Evolutionary conservation across 2,329 filamentous ascomycete genomes (phyloP).

Genomic region (Fusarium coicis): DNA sequence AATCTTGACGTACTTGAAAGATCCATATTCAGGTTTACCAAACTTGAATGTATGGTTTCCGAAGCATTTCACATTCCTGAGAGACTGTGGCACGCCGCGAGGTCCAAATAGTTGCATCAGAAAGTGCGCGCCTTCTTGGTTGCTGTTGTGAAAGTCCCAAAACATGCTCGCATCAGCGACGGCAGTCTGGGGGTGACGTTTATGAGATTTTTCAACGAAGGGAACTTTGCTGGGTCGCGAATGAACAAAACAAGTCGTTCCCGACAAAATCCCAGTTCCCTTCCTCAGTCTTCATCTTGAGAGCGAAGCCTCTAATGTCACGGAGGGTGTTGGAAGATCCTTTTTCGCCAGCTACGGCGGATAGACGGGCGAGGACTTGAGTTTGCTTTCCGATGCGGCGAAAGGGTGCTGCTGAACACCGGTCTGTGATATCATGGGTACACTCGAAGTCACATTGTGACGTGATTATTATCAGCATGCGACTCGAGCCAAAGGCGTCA

Average conservation of each 20-base stretch:
- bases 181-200: background rate
- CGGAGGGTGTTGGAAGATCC: background rate
- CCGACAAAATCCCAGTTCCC: conserved; percentile 14
- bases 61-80: background rate
- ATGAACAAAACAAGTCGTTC: conserved; percentile 15
- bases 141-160: conserved; percentile 11
- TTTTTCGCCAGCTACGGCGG: background rate
- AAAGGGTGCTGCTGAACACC: conserved; percentile 4
- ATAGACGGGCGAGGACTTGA: background rate
- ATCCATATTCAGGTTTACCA: conserved; percentile 5
- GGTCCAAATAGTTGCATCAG: background rate
- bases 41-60: conserved; percentile 8
- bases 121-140: conserved; percentile 6
- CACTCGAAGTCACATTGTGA: conserved; percentile 4
- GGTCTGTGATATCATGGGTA: conserved; percentile 6
- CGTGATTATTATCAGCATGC: background rate
- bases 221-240: conserved; percentile 5
- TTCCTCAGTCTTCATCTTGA: conserved; percentile 14
- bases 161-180: conserved; percentile 6
- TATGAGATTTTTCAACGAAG: background rate
- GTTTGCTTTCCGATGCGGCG: conserved; percentile 2
- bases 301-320: background rate
- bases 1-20: conserved; percentile 14
- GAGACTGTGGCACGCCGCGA: background rate
- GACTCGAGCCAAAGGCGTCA: background rate